Percentiles rank a stretch among this genome's conserved stretches.
Evolutionary conservation across 805 yeast species (phyloP).

Genomic region (Hanseniaspora thailandica): DNA sequence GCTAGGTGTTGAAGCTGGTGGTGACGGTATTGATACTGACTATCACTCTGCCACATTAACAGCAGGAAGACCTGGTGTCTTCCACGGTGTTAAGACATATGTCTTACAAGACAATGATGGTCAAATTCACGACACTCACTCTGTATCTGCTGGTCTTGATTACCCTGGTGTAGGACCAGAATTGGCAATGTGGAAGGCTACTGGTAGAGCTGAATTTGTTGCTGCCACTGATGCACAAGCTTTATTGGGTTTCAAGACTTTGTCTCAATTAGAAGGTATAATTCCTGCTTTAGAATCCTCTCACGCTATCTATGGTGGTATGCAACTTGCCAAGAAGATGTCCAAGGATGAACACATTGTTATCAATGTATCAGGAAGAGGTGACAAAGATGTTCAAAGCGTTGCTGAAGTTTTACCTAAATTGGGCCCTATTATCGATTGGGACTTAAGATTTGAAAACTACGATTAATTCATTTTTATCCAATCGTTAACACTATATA

Average conservation of each 20-base stretch:
- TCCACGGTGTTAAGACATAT: constrained; percentile 94
- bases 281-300: constrained; percentile 97
- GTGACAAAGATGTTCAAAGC: constrained; percentile 96
- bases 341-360: constrained; percentile 67
- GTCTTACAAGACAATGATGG: constrained; percentile 88
- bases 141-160: constrained; percentile 96
- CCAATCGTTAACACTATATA: not conserved
- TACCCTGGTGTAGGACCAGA: constrained; percentile 99
- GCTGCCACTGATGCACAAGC: constrained; percentile 97
- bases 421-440: constrained; percentile 80
- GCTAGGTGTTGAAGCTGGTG: constrained; percentile 97
- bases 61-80: constrained; percentile 93
- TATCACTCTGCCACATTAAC: constrained; percentile 89
- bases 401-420: constrained; percentile 89
- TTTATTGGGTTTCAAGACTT: constrained; percentile 71
- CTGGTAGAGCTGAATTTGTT: constrained; percentile 79
- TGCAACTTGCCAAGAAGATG: constrained; percentile 77
- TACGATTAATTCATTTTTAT: constrained; percentile 21
- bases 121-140: constrained; percentile 94
- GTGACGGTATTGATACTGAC: constrained; percentile 85
- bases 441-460: constrained; percentile 84
- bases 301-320: constrained; percentile 89
- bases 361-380: constrained; percentile 92
- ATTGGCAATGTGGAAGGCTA: constrained; percentile 85
- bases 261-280: constrained; percentile 92